phyloP scores from a whole-genome alignment of 352 stramenopile genomes.

The Hyaloperonospora arabidopsidis region DNA sequence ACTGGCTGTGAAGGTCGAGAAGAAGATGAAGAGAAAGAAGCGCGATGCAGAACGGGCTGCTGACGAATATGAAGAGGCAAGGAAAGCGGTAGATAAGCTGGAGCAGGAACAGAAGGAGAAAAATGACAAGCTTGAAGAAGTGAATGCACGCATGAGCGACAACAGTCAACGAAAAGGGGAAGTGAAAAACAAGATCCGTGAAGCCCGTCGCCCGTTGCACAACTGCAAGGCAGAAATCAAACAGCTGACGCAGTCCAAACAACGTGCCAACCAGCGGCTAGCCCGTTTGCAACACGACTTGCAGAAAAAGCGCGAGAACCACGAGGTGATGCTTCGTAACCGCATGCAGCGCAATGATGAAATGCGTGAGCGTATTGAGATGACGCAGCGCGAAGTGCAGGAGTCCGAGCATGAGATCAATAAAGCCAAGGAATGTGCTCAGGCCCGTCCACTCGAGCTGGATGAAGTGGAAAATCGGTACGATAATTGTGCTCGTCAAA shows the following conservation, averaged over 20 bases:
- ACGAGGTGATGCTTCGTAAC: slow-evolving; percentile 51
- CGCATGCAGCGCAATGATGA: slow-evolving; percentile 51
- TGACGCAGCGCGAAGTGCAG: slow-evolving; percentile 38
- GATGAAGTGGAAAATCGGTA: slow-evolving; percentile 56
- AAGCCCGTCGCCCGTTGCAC: slow-evolving; percentile 56
- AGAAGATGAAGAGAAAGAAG: slow-evolving; percentile 52
- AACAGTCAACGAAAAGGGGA: slow-evolving; percentile 43
- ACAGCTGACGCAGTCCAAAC: slow-evolving; percentile 41
- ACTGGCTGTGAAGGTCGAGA: slow-evolving; percentile 37
- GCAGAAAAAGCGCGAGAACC: slow-evolving; percentile 41
- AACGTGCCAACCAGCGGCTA: slow-evolving; percentile 45
- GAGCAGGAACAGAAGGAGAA: slow-evolving; percentile 57
- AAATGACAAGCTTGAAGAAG: slow-evolving; percentile 52
- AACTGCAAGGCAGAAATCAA: slow-evolving; percentile 61
- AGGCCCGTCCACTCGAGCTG: slow-evolving; percentile 25
- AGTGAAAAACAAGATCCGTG: slow-evolving; percentile 52
- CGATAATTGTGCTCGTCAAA: slow-evolving; percentile 44
- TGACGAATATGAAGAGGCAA: slow-evolving; percentile 40
- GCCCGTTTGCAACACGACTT: slow-evolving; percentile 44
- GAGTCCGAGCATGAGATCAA: slow-evolving; percentile 37
- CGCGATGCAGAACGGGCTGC: slow-evolving; percentile 31
- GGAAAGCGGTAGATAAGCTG: slow-evolving; percentile 37
- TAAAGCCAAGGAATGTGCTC: slow-evolving; percentile 26
- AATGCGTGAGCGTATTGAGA: slow-evolving; percentile 48
- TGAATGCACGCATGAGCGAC: slow-evolving; percentile 34